Base-by-base conservation (phyloP, 345 rosid species). In the Ceriops decandra region DNA sequence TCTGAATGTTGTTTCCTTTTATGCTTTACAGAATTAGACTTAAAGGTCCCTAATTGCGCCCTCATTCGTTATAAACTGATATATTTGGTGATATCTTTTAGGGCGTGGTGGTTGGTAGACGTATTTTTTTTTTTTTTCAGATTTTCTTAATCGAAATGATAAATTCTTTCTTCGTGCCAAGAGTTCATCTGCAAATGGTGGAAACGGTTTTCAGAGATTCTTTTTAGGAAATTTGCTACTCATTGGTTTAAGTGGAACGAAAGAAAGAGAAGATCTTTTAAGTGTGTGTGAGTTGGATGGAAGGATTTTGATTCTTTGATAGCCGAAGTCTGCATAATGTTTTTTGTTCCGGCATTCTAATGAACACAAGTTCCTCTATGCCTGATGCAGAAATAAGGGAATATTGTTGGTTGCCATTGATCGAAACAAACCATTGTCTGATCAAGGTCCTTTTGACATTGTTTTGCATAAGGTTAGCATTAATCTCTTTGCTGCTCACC, bases 361-460 rank as follows among this genome's bases (percentile, higher is more conserved):
- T 73, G 64, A 61, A 38, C 30, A 42, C 19, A 66, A 63, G 10
- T 66, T 47, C 28, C 70, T 49, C 47, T 63, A 35, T 83, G 66
- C 57, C 78, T 69, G 68, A 33, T 77, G 77, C 91, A 93, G 98
- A 77, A 82, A 80, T 64, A 91, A 89, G 72, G 97, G 95, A 73
- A 89, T 93, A 74, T 59, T 66, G 63, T 89, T 91, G 66, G 84
- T 86, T 61, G 87, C 98, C 68, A 85, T 93, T 52, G 97, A 91
- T 84, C 72, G 49, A 72, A 76, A 72, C 65, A 79, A 79, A 66
- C 88, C 95, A 16, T 80, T 93, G 53, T 75, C 88, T 63, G 97
- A 89, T 75, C 97, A 93, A 84, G 98, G 96, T 11, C 98, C 98
- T 67, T 93, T 93, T 77, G 95, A 93, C 73, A 82, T 91, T 51